phyloP scores from a whole-genome alignment of 345 rosid genomes.

The Camelina hispida region DNA sequence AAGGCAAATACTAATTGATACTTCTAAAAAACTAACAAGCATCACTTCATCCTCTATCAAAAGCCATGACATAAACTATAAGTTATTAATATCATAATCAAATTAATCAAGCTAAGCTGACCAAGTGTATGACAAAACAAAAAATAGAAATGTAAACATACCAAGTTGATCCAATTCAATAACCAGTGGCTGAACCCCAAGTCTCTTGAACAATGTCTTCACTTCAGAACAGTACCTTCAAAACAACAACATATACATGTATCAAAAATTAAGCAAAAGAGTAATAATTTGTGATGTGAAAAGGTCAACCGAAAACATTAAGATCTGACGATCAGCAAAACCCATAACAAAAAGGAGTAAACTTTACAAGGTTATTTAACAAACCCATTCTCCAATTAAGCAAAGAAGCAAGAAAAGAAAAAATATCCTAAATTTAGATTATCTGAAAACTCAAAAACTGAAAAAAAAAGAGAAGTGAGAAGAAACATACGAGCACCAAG shows the following conservation, averaged over 20 bases:
- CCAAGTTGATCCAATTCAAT: slow-evolving; percentile 94
- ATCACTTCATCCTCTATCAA: slow-evolving; percentile 12
- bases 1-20: background rate
- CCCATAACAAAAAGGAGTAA: background rate
- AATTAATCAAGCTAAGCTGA: slow-evolving; percentile 5
- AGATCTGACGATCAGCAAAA: slow-evolving; percentile 1
- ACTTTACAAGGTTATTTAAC: background rate
- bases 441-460: background rate
- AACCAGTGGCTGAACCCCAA: slow-evolving; percentile 76
- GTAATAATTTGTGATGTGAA: background rate
- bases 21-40: background rate
- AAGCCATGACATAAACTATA: background rate
- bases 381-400: background rate
- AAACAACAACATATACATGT: background rate
- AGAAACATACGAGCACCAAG: slow-evolving; percentile 92
- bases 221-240: slow-evolving; percentile 89
- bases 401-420: background rate
- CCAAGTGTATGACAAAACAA: background rate
- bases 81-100: background rate
- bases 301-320: slow-evolving; percentile 19
- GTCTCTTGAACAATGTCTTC: slow-evolving; percentile 79
- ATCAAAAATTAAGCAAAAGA: background rate
- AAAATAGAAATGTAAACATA: slow-evolving; percentile 39
- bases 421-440: background rate
- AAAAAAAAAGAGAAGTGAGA: slow-evolving; percentile 19